phyloP scores from a whole-genome alignment of 2,329 filamentous ascomycete genomes.

The Pseudopyricularia javanii region DNA sequence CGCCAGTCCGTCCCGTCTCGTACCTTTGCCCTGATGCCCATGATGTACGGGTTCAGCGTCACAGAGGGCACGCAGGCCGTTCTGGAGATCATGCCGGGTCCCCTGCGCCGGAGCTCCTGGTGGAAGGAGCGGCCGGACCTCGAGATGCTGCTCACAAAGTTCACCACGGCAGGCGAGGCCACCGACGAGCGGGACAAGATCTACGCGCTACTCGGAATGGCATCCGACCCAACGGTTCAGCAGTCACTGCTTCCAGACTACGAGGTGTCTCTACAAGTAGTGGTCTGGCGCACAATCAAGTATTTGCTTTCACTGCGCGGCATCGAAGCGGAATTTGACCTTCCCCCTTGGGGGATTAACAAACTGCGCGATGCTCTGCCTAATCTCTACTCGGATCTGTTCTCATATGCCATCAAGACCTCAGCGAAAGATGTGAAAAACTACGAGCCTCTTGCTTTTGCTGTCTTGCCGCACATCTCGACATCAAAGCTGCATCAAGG shows the following conservation, averaged over 20 bases:
- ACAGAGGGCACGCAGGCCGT: neutral
- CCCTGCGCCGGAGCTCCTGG: neutral
- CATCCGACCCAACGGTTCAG: neutral
- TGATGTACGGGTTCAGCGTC: neutral
- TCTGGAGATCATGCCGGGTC: neutral
- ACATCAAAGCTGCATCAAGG: neutral
- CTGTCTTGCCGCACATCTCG: too few relatives aligned
- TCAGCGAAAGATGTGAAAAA: neutral
- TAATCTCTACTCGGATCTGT: neutral
- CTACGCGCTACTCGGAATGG: neutral
- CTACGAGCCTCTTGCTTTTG: neutral
- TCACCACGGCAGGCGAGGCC: neutral
- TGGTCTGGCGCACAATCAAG: neutral
- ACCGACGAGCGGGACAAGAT: neutral
- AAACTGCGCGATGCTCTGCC: neutral
- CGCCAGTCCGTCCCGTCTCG: neutral
- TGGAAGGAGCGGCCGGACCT: neutral
- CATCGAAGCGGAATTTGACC: neutral
- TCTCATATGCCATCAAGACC: neutral
- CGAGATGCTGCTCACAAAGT: neutral
- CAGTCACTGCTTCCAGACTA: neutral
- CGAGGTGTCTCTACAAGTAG: neutral
- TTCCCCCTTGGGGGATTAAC: neutral
- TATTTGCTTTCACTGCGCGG: neutral
- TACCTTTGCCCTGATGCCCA: neutral